A percentile compares a stretch with the other conserved stretches of the same genome.
Evolutionary conservation across 352 stramenopile species (phyloP).

Genomic region (Phytophthora palmivora): DNA sequence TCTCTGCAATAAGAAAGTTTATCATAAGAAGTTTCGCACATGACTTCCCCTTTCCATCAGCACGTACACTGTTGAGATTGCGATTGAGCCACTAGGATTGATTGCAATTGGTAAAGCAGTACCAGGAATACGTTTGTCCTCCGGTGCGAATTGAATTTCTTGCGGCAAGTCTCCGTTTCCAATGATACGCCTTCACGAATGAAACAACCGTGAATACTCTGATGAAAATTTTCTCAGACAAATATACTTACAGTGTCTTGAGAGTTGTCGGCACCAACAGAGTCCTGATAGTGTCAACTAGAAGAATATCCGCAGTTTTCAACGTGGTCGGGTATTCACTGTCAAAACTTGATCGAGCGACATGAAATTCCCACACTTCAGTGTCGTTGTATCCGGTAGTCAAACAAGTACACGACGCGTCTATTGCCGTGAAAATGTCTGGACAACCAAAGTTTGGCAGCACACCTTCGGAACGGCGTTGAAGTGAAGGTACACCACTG

Average conservation of each 20-base stretch:
- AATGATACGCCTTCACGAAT: conserved; percentile 33
- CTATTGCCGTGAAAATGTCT: conserved; percentile 39
- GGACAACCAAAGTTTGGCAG: conserved; percentile 41
- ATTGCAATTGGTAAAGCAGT: conserved; percentile 33
- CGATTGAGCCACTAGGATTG: conserved; percentile 10
- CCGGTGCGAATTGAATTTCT: conserved; percentile 33
- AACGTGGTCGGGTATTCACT: conserved; percentile 26
- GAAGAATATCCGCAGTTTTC: conserved; percentile 25
- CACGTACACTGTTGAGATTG: conserved; percentile 40
- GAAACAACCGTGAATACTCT: background rate
- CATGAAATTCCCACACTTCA: conserved; percentile 36
- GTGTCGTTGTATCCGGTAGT: conserved; percentile 19
- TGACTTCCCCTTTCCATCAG: too few species aligned
- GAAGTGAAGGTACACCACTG: conserved; percentile 34
- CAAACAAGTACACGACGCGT: conserved; percentile 41
- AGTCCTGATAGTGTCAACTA: conserved; percentile 37
- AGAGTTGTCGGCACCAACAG: conserved; percentile 37
- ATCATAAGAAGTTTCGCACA: too few species aligned
- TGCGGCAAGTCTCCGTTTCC: conserved; percentile 28
- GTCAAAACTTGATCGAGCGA: conserved; percentile 8
- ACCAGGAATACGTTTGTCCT: conserved; percentile 35
- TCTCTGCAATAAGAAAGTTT: conserved; percentile 16
- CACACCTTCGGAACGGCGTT: conserved; percentile 20
- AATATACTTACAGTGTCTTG: conserved; percentile 34
- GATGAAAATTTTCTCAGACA: background rate